A percentile compares a stretch with the other conserved stretches of the same genome.
phyloP scores from a whole-genome alignment of 139 green algal genomes.

The Nannochloris sp. region DNA sequence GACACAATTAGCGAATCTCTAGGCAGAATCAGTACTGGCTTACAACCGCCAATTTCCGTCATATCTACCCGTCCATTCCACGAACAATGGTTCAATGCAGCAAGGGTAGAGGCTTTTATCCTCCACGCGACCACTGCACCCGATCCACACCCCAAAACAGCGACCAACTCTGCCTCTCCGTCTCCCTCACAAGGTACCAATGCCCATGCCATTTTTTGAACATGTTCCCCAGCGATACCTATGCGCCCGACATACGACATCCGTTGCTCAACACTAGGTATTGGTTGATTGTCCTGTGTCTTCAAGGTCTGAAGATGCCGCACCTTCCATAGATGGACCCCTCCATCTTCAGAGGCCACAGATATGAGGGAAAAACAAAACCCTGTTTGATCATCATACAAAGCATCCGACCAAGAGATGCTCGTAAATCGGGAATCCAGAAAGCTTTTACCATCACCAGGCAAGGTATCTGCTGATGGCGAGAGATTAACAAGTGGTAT shows the following conservation, averaged over 20 bases:
- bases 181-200: not conserved
- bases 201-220: not conserved
- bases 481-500: not conserved
- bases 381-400: not conserved
- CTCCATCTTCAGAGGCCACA: slow-evolving; percentile 26
- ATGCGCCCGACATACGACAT: slow-evolving; percentile 25
- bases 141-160: slow-evolving; percentile 21
- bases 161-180: slow-evolving; percentile 7
- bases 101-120: slow-evolving; percentile 4
- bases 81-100: not conserved
- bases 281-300: not conserved
- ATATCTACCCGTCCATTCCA: not conserved
- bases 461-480: not conserved
- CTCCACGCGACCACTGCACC: slow-evolving; percentile 24
- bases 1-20: not conserved
- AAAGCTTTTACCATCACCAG: slow-evolving; percentile 10
- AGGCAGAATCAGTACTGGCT: not conserved
- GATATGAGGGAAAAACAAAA: slow-evolving; percentile 17
- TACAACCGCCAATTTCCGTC: not conserved
- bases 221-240: not conserved
- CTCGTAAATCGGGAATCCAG: not conserved
- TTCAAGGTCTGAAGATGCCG: slow-evolving; percentile 2
- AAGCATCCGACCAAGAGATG: slow-evolving; percentile 17
- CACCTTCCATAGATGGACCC: slow-evolving; percentile 37
- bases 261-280: not conserved